phyloP scores from a whole-genome alignment of 352 stramenopile species.

The Aphanomyces stellatus region DNA sequence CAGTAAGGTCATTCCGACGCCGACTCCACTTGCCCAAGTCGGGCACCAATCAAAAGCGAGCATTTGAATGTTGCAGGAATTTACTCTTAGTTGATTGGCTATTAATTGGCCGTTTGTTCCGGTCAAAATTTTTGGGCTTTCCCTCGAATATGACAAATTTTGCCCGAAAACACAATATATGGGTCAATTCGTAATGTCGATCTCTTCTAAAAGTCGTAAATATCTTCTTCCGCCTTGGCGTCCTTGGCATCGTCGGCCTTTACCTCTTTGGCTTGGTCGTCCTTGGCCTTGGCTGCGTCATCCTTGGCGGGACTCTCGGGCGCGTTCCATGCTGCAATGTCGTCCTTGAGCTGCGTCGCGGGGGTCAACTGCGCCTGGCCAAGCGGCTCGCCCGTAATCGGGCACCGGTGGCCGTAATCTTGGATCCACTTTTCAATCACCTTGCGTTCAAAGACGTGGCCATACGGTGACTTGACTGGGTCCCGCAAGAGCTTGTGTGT shows the following conservation, averaged over 20 bases:
- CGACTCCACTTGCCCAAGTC: no score
- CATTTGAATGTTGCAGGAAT: no score
- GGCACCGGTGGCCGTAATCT: slow-evolving; percentile 76
- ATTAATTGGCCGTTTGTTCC: no score
- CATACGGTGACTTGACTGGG: slow-evolving; percentile 57
- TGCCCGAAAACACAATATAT: not conserved
- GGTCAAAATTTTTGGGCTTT: no score
- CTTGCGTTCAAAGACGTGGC: slow-evolving; percentile 66
- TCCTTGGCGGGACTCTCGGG: slow-evolving; percentile 1
- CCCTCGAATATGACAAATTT: no score
- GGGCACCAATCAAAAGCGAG: no score
- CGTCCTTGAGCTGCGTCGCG: slow-evolving; percentile 44
- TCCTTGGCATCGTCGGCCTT: not conserved
- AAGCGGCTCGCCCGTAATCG: slow-evolving; percentile 60
- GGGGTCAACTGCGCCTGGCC: slow-evolving; percentile 36
- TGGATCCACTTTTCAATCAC: slow-evolving; percentile 76
- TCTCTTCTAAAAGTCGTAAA: not conserved
- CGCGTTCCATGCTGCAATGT: slow-evolving; percentile 55
- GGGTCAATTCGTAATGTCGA: not conserved
- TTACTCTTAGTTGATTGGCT: no score
- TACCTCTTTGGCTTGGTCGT: not conserved
- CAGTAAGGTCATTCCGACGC: no score
- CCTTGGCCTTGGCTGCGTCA: not conserved
- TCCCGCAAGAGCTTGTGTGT: slow-evolving; percentile 63
- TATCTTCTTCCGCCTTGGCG: not conserved